phyloP scores from a whole-genome alignment of 2,329 filamentous ascomycete genomes.

The Aspergillus fischeri region DNA sequence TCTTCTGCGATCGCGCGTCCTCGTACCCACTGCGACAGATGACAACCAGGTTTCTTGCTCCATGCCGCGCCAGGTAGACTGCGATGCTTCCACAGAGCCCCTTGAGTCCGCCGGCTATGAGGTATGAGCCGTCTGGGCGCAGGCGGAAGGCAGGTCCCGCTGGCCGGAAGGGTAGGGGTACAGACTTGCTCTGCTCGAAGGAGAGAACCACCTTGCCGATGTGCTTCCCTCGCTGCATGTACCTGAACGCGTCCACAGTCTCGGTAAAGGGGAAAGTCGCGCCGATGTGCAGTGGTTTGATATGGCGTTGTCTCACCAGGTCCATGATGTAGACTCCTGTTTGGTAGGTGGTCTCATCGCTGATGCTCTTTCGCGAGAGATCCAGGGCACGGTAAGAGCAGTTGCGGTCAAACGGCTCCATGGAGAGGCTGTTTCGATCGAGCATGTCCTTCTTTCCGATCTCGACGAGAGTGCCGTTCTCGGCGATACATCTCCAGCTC shows the following conservation, averaged over 20 bases:
- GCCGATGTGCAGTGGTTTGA: neutral
- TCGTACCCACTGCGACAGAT: conserved; percentile 8
- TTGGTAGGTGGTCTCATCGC: neutral
- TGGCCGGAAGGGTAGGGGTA: neutral
- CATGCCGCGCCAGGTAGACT: conserved; percentile 3
- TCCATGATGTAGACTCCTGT: neutral
- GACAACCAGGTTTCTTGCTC: conserved; percentile 4
- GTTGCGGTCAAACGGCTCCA: conserved; percentile 13
- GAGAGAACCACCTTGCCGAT: conserved; percentile 39
- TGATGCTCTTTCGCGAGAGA: conserved; percentile 1
- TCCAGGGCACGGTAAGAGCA: conserved; percentile 15
- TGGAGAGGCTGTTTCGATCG: conserved; percentile 6
- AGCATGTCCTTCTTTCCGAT: conserved; percentile 18
- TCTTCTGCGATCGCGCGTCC: conserved; percentile 1
- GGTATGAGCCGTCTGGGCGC: neutral
- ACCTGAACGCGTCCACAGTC: conserved; percentile 21
- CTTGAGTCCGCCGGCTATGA: conserved; percentile 10
- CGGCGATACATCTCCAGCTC: conserved; percentile 16
- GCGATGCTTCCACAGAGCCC: conserved; percentile 11
- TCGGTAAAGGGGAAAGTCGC: conserved; percentile 1
- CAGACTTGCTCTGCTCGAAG: conserved; percentile 12
- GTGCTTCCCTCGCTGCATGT: conserved; percentile 32
- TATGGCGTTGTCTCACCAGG: neutral
- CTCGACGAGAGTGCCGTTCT: conserved; percentile 18
- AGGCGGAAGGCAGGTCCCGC: neutral